phyloP scores from a whole-genome alignment of 176 grass and related monocot species.

The Hordeum vulgare region MorexV3_pseudomolecules_assembly NC_058522.1:21162909-21163408 shows the following conservation, averaged over 20 bases:
- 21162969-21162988: slow-evolving; percentile 17
- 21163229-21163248: not conserved
- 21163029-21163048: slow-evolving; percentile 4
- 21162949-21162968: slow-evolving; percentile 2
- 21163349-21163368: slow-evolving; percentile 3
- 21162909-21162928: slow-evolving; percentile 30
- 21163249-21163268: not conserved
- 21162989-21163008: slow-evolving; percentile 7
- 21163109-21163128: not conserved
- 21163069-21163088: slow-evolving; percentile 10
- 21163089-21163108: slow-evolving; percentile 1
- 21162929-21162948: not conserved
- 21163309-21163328: slow-evolving; percentile 12
- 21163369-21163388: slow-evolving; percentile 32
- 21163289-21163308: not conserved
- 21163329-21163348: slow-evolving; percentile 25
- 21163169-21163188: not conserved
- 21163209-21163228: slow-evolving; percentile 14
- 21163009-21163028: slow-evolving; percentile 18
- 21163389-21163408: slow-evolving; percentile 42
- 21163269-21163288: not conserved
- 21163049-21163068: slow-evolving; percentile 18
- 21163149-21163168: not conserved
- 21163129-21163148: slow-evolving; percentile 13
- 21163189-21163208: not conserved